A percentile compares a stretch with the other conserved stretches of the same genome.
Evolutionary conservation across 768 basidiomycete species (phyloP).

Genomic region (Kwoniella botswanensis): DNA sequence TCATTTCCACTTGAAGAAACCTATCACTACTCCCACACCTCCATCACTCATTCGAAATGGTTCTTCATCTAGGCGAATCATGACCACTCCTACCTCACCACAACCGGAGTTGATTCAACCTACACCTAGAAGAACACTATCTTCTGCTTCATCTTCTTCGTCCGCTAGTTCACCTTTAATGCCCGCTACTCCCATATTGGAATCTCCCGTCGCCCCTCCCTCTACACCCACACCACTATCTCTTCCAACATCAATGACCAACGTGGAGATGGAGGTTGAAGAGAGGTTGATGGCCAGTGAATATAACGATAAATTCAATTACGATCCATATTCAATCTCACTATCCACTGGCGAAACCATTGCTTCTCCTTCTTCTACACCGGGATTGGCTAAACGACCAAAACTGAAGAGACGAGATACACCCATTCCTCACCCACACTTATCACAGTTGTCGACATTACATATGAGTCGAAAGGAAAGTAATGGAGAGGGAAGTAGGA

Average conservation of each 20-base stretch:
- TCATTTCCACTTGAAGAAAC: conserved; percentile 35
- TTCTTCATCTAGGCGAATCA: conserved; percentile 18
- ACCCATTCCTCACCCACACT: conserved; percentile 31
- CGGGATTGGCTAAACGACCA: conserved; percentile 21
- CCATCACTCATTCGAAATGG: conserved; percentile 38
- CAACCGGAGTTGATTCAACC: conserved; percentile 6
- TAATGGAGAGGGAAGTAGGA: conserved; percentile 1
- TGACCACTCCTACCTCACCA: conserved; percentile 9
- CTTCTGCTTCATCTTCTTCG: conserved; percentile 9
- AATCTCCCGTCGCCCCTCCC: conserved; percentile 14
- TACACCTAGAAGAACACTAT: conserved; percentile 10
- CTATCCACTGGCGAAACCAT: conserved; percentile 18
- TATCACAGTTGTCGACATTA: not conserved
- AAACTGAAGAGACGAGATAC: conserved; percentile 40
- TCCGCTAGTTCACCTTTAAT: conserved; percentile 23
- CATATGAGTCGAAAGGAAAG: conserved; percentile 3
- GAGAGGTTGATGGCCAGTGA: not conserved
- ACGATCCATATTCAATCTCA: conserved; percentile 15
- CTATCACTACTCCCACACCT: conserved; percentile 35
- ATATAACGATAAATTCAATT: conserved; percentile 5
- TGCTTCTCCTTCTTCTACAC: not conserved
- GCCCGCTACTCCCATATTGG: conserved; percentile 17
- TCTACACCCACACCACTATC: conserved; percentile 17
- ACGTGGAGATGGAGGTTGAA: not conserved
- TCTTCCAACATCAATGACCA: conserved; percentile 11